Conservation (phyloP, 2,329 filamentous ascomycete species). For the Cryphonectria nitschkei region DNA sequence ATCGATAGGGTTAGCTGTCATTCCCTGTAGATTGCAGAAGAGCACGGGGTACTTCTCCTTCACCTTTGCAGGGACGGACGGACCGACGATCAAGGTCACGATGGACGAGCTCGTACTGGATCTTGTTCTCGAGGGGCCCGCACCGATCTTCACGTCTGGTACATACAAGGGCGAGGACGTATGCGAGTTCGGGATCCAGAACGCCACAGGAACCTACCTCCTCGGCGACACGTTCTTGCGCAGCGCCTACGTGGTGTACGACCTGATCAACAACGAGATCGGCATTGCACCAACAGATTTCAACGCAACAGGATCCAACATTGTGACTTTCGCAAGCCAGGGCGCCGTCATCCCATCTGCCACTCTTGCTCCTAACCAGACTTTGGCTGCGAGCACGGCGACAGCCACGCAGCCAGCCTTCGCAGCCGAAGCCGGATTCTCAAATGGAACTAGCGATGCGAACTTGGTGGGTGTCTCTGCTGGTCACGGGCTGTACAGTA, state of each 20-base stretch:
- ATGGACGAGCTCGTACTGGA: constrained; percentile 62
- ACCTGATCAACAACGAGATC: constrained; percentile 61
- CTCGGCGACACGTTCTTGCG: constrained; percentile 63
- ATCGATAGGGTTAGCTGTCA: constrained; percentile 44
- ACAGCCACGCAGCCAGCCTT: constrained; percentile 39
- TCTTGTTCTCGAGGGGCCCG: constrained; percentile 40
- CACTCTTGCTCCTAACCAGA: constrained; percentile 48
- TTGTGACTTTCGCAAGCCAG: constrained; percentile 54
- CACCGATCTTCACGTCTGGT: constrained; percentile 44
- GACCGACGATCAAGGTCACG: constrained; percentile 53
- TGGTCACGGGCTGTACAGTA: constrained; percentile 33
- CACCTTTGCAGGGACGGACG: constrained; percentile 52
- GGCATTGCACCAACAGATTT: constrained; percentile 59
- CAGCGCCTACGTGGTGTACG: constrained; percentile 64
- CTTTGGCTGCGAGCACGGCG: constrained; percentile 36
- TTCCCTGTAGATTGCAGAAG: constrained; percentile 54
- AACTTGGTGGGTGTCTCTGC: constrained; percentile 30
- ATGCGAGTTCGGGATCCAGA: constrained; percentile 63
- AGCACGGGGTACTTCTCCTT: constrained; percentile 57
- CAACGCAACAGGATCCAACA: constrained; percentile 54
- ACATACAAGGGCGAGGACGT: constrained; percentile 48
- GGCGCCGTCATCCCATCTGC: constrained; percentile 56
- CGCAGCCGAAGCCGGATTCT: constrained; percentile 43
- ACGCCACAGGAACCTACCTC: constrained; percentile 47
- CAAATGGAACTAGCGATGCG: constrained; percentile 31